Percentiles rank a stretch among this genome's conserved stretches.
Evolutionary conservation across 2,329 filamentous ascomycete species (phyloP).

Genomic region (Thelonectria olida): DNA sequence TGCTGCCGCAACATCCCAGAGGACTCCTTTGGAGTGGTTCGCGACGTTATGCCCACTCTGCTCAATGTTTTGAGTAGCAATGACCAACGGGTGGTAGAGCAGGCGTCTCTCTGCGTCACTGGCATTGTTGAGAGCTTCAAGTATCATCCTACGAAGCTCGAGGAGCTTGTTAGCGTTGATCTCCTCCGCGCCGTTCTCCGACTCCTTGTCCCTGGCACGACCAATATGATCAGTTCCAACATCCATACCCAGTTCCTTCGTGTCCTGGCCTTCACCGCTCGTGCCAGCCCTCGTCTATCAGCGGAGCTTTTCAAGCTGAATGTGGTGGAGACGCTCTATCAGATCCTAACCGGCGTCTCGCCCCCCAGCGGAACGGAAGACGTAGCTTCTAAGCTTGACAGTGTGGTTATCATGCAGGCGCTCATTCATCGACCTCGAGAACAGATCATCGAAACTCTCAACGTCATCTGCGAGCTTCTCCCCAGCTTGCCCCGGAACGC

Average conservation of each 20-base stretch:
- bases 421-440: conserved; percentile 94
- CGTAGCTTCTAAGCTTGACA: conserved; percentile 87
- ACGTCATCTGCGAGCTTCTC: conserved; percentile 94
- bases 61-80: conserved; percentile 90
- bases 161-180: conserved; percentile 90
- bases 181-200: conserved; percentile 86
- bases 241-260: conserved; percentile 97
- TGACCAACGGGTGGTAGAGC: conserved; percentile 96
- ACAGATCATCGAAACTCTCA: conserved; percentile 95
- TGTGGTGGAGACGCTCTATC: conserved; percentile 95
- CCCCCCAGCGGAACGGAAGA: conserved; percentile 83
- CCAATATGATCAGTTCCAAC: conserved; percentile 91
- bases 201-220: conserved; percentile 90
- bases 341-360: conserved; percentile 95
- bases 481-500: conserved; percentile 73
- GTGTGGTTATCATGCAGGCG: conserved; percentile 98
- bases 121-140: conserved; percentile 98
- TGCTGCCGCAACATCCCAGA: conserved; percentile 97
- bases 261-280: conserved; percentile 88
- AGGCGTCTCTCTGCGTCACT: conserved; percentile 94
- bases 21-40: conserved; percentile 90
- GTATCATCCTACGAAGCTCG: conserved; percentile 84
- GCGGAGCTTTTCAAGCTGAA: conserved; percentile 95
- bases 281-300: conserved; percentile 86
- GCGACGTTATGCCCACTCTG: conserved; percentile 95